Conservation (phyloP, 2,329 filamentous ascomycete species). For the Neofusicoccum ribis region DNA sequence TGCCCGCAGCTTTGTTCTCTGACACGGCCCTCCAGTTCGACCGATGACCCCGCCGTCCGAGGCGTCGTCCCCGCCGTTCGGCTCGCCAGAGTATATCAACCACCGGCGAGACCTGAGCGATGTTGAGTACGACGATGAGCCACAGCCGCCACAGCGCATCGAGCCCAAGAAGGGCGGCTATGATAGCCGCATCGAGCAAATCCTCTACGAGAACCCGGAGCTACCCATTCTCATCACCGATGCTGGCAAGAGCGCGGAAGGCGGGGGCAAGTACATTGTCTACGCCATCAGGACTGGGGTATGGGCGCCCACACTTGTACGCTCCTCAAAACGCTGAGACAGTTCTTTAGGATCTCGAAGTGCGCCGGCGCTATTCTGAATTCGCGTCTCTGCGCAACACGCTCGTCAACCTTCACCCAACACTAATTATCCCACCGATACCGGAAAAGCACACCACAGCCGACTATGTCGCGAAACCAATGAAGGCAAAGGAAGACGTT, state of each 20-base stretch:
- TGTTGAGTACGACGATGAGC: constrained; percentile 56
- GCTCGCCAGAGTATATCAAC: constrained; percentile 57
- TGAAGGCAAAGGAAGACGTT: constrained; percentile 95
- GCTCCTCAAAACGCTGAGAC: constrained; percentile 20
- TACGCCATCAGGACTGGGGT: constrained; percentile 96
- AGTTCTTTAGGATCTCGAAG: constrained; percentile 76
- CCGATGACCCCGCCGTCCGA: constrained; percentile 67
- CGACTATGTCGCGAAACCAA: constrained; percentile 96
- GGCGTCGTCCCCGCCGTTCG: constrained; percentile 66
- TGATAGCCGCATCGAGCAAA: constrained; percentile 94
- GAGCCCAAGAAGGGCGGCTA: constrained; percentile 79
- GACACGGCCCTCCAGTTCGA: constrained; percentile 12
- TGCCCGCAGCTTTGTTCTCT: not conserved
- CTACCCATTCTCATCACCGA: constrained; percentile 89
- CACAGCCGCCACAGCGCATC: constrained; percentile 52
- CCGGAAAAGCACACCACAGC: constrained; percentile 99
- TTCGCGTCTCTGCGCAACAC: constrained; percentile 89
- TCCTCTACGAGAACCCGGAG: constrained; percentile 91
- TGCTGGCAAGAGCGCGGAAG: constrained; percentile 92
- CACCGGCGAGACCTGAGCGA: constrained; percentile 57
- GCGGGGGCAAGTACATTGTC: constrained; percentile 89
- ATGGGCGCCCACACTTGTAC: constrained; percentile 37
- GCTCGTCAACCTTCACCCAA: constrained; percentile 88
- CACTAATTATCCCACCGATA: constrained; percentile 92
- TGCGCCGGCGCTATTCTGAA: constrained; percentile 92